These are phyloP conservation scores for Trichosanthes cucumerina DNA, from an alignment of 306 rosid genomes.

Conservation along the genomic window DNA sequence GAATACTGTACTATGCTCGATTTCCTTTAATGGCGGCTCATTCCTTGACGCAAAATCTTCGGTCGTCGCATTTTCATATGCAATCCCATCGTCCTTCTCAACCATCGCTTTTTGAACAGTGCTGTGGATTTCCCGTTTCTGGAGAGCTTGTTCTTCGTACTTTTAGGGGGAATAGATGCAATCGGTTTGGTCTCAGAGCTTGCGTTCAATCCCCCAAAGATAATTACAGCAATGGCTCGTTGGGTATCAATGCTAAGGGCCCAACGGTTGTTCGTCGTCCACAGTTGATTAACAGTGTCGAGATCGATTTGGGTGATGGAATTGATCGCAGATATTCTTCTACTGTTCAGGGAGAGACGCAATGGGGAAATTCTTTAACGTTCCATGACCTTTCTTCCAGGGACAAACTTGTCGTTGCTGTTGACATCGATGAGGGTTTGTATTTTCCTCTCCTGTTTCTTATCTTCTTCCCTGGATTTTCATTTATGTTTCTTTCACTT, in stretches of 20 bases:
- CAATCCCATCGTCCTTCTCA: neutral
- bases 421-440: conserved; percentile 88
- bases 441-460: neutral
- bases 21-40: conserved; percentile 8
- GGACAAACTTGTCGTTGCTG: conserved; percentile 60
- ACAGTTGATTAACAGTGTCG: conserved; percentile 4
- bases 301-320: conserved; percentile 7
- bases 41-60: conserved; percentile 1
- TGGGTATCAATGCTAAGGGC: conserved; percentile 4
- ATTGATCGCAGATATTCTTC: conserved; percentile 2
- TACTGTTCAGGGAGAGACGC: neutral
- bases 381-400: conserved; percentile 25
- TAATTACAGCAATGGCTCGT: neutral
- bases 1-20: conserved; percentile 1
- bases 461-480: neutral
- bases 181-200: neutral
- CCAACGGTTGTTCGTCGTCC: conserved; percentile 5
- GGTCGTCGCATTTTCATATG: neutral
- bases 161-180: neutral
- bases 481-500: neutral
- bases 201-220: conserved; percentile 5
- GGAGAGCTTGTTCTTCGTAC: conserved; percentile 3
- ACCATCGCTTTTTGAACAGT: neutral
- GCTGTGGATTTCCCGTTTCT: neutral
- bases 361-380: conserved; percentile 19